Percentiles rank a stretch among this genome's conserved stretches.
Evolutionary conservation across 2,329 filamentous ascomycete species (phyloP).

Genomic region (Microascus cirrosus): DNA sequence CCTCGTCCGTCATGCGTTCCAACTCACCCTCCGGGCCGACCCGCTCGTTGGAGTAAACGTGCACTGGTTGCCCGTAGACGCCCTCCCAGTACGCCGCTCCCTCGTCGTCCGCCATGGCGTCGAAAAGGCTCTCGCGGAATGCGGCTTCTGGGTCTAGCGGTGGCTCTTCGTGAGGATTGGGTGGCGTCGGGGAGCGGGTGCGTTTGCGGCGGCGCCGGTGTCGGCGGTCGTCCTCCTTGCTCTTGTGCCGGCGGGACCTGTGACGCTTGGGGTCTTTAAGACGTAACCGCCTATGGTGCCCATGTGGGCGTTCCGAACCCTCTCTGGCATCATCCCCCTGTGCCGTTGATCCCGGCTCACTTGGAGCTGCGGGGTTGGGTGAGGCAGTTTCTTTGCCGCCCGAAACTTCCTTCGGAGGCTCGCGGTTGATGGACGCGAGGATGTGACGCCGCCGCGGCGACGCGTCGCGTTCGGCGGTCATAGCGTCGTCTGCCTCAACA

Average conservation of each 20-base stretch:
- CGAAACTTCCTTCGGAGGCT: not conserved
- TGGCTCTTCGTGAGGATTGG: conserved; percentile 32
- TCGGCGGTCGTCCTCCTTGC: conserved; percentile 13
- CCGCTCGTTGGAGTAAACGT: conserved; percentile 53
- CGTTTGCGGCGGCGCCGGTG: conserved; percentile 15
- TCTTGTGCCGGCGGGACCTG: conserved; percentile 10
- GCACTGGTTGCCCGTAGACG: conserved; percentile 93
- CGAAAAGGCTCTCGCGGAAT: conserved; percentile 90
- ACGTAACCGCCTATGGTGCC: conserved; percentile 16
- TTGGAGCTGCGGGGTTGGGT: not conserved
- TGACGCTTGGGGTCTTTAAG: conserved; percentile 18
- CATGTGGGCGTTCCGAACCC: conserved; percentile 10
- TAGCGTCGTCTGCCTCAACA: not conserved
- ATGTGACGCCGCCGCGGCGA: conserved; percentile 34
- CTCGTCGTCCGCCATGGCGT: conserved; percentile 94
- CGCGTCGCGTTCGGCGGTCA: conserved; percentile 5
- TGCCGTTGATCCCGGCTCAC: not conserved
- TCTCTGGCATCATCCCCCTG: not conserved
- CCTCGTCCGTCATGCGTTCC: conserved; percentile 83
- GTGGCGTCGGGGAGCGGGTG: conserved; percentile 31
- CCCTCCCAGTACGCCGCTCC: conserved; percentile 90
- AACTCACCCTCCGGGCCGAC: conserved; percentile 42
- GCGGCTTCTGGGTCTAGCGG: conserved; percentile 58
- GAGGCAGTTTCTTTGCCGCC: not conserved
- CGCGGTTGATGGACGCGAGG: conserved; percentile 35